These are phyloP conservation scores for Irpex lacteus DNA, from an alignment of 1,284 basidiomycete species.

Conservation along the genomic window DNA sequence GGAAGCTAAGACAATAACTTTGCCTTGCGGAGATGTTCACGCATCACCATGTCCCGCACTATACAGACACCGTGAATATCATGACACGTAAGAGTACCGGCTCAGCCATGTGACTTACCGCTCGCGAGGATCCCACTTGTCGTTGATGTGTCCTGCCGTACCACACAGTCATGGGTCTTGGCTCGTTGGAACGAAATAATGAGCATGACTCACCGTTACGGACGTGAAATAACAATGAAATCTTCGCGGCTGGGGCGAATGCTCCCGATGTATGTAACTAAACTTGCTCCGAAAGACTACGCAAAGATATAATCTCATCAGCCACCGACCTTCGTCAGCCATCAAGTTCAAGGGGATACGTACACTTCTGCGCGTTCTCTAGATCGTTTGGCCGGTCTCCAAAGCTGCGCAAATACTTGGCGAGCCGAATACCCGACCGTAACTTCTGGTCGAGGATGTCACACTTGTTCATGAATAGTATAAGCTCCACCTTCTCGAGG, in stretches of 20 bases:
- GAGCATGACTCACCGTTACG: conserved; percentile 52
- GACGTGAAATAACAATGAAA: conserved; percentile 80
- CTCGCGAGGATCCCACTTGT: conserved; percentile 77
- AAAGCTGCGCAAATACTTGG: conserved; percentile 72
- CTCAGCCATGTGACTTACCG: conserved; percentile 40
- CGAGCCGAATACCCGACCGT: conserved; percentile 53
- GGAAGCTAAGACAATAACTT: conserved; percentile 23
- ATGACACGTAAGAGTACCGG: background rate
- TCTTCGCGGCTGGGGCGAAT: conserved; percentile 70
- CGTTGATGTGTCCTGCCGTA: conserved; percentile 59
- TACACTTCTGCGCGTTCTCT: conserved; percentile 70
- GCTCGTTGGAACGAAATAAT: background rate
- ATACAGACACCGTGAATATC: conserved; percentile 6
- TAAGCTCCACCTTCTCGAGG: conserved; percentile 67
- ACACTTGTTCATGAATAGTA: conserved; percentile 80
- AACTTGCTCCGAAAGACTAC: conserved; percentile 75
- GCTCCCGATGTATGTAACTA: conserved; percentile 72
- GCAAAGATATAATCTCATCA: background rate
- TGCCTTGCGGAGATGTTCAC: conserved; percentile 49
- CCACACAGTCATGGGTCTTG: background rate
- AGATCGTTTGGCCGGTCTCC: conserved; percentile 70
- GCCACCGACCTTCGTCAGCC: background rate
- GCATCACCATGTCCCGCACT: conserved; percentile 71
- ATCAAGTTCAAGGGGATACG: conserved; percentile 14
- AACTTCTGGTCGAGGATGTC: conserved; percentile 71